Percentiles rank a stretch among this genome's conserved stretches.
Conservation (phyloP, 805 yeast species). For the Wickerhamomyces queroliae region DNA sequence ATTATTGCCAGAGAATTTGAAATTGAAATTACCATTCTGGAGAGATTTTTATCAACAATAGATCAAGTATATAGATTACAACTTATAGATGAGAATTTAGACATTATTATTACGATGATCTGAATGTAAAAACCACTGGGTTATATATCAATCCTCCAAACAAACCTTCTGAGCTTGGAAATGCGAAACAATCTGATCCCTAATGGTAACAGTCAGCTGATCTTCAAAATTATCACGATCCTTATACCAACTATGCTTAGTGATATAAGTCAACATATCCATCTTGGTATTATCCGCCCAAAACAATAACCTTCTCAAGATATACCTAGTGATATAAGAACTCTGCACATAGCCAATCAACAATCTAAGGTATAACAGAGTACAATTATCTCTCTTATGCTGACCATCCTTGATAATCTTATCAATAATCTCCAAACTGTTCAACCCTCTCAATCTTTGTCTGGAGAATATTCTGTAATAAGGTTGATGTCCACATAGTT, state of each 20-base stretch:
- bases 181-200: neutral
- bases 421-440: neutral
- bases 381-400: neutral
- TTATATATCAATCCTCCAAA: neutral
- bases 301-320: conserved; percentile 6
- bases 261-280: neutral
- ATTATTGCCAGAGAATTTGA: conserved; percentile 34
- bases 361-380: neutral
- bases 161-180: neutral
- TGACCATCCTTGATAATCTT: neutral
- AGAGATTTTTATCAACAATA: conserved; percentile 24
- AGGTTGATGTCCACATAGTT: neutral
- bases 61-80: neutral
- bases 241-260: neutral
- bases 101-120: conserved; percentile 4
- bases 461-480: neutral
- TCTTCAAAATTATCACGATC: neutral
- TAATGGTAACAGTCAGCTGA: neutral
- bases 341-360: conserved; percentile 2
- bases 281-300: conserved; percentile 6
- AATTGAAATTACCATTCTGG: conserved; percentile 35
- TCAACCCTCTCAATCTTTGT: neutral
- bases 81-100: too few relatives aligned
- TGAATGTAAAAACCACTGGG: conserved; percentile 9
- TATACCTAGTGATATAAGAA: conserved; percentile 2